phyloP scores from a whole-genome alignment of 345 rosid species.

The Sisymbrium irio region DNA sequence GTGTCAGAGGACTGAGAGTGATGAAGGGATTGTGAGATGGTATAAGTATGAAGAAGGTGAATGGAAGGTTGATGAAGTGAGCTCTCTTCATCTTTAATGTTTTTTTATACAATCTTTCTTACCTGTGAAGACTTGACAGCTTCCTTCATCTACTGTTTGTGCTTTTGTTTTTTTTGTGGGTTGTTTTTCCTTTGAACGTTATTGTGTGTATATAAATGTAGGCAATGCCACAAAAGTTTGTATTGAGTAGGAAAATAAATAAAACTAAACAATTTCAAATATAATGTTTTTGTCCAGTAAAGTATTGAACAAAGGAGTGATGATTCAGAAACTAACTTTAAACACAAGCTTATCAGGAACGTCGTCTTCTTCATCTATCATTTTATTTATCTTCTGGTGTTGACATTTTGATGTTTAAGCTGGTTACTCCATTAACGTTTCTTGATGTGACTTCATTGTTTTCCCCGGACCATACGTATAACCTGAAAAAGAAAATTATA shows the following conservation, averaged over 20 bases:
- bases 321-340: background rate
- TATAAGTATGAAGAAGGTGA: slow-evolving; percentile 74
- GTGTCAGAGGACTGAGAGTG: slow-evolving; percentile 68
- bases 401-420: too few species aligned
- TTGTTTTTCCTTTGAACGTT: slow-evolving; percentile 3
- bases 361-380: background rate
- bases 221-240: slow-evolving; percentile 28
- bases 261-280: background rate
- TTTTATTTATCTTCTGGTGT: too few species aligned
- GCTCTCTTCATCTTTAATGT: slow-evolving; percentile 45
- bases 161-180: background rate
- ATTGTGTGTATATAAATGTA: slow-evolving; percentile 21
- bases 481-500: slow-evolving; percentile 45
- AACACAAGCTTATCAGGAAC: background rate
- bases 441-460: slow-evolving; percentile 55
- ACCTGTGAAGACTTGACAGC: background rate
- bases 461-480: slow-evolving; percentile 89
- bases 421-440: too few species aligned
- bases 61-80: slow-evolving; percentile 74
- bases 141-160: background rate
- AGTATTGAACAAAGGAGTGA: too few species aligned
- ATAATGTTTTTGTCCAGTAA: background rate
- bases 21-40: slow-evolving; percentile 90
- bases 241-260: slow-evolving; percentile 10
- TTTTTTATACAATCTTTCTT: slow-evolving; percentile 40